phyloP scores from a whole-genome alignment of 768 basidiomycete genomes.

The Clitopilus passeckerianus region DNA sequence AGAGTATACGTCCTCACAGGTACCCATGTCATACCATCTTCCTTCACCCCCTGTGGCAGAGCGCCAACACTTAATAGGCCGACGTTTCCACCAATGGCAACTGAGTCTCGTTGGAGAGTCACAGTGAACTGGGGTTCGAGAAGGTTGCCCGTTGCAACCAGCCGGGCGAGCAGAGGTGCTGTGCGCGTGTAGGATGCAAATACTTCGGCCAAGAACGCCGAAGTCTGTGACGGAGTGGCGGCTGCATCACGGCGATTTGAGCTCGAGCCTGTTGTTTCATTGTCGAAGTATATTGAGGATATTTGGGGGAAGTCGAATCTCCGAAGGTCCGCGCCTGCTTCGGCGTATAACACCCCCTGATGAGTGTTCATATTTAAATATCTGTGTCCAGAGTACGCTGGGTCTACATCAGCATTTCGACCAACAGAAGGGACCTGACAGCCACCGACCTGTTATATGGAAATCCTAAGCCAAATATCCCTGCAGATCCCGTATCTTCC shows the following conservation, averaged over 20 bases:
- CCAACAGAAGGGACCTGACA: neutral
- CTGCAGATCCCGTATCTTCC: slow-evolving; percentile 47
- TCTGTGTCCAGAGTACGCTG: slow-evolving; percentile 4
- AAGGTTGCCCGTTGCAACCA: slow-evolving; percentile 32
- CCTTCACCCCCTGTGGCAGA: slow-evolving; percentile 45
- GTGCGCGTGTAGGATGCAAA: slow-evolving; percentile 36
- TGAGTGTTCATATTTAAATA: neutral
- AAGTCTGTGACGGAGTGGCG: slow-evolving; percentile 9
- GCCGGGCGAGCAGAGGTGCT: slow-evolving; percentile 42
- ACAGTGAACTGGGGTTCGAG: slow-evolving; percentile 47
- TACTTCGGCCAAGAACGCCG: slow-evolving; percentile 18
- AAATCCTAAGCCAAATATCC: slow-evolving; percentile 75
- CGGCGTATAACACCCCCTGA: neutral
- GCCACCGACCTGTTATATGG: slow-evolving; percentile 56
- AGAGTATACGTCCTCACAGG: slow-evolving; percentile 51
- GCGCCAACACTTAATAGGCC: slow-evolving; percentile 66
- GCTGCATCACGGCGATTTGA: slow-evolving; percentile 4
- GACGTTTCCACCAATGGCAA: slow-evolving; percentile 64
- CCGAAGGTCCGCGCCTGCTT: neutral
- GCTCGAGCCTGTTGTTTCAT: neutral
- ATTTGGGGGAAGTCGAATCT: neutral
- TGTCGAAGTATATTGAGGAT: slow-evolving; percentile 9
- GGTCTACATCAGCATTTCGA: neutral
- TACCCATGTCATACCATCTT: slow-evolving; percentile 59
- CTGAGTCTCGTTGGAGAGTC: slow-evolving; percentile 62